phyloP scores from a whole-genome alignment of 2,329 filamentous ascomycete species.

The Calcarisporium arbuscula region DNA sequence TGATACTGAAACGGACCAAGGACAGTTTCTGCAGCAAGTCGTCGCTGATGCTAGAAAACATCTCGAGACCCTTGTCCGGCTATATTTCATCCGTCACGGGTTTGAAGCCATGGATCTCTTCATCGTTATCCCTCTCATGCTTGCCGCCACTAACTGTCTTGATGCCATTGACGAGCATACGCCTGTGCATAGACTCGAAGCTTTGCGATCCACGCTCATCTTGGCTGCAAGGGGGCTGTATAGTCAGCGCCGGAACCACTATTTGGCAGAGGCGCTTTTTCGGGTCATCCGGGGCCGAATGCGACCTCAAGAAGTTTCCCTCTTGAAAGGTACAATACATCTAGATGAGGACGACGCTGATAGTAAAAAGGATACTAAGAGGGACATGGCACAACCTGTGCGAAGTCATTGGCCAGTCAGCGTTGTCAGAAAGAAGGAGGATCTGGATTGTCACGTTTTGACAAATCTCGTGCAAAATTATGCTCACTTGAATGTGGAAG shows the following conservation, averaged over 20 bases:
- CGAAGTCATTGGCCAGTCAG: constrained; percentile 24
- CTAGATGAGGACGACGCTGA: constrained; percentile 15
- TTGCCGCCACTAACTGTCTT: constrained; percentile 19
- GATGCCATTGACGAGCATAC: constrained; percentile 16
- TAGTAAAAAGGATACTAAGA: constrained; percentile 11
- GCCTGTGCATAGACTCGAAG: constrained; percentile 12
- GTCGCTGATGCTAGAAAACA: constrained; percentile 15
- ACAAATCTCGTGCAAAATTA: constrained; percentile 16
- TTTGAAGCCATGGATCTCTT: constrained; percentile 25
- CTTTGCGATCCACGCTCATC: constrained; percentile 26
- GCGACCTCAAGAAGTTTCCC: constrained; percentile 17
- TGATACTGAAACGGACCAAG: not conserved
- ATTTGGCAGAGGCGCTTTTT: constrained; percentile 26
- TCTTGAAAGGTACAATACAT: constrained; percentile 13
- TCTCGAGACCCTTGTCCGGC: constrained; percentile 18
- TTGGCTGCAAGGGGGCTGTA: constrained; percentile 26
- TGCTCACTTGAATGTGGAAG: constrained; percentile 8
- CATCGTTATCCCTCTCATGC: constrained; percentile 23
- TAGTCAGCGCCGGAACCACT: constrained; percentile 26
- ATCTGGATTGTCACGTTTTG: constrained; percentile 16
- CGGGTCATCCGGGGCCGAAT: constrained; percentile 26
- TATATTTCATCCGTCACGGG: constrained; percentile 25
- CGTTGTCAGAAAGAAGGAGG: constrained; percentile 19
- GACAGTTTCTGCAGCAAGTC: constrained; percentile 8
- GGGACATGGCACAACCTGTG: constrained; percentile 16